These are phyloP conservation scores for Litsea cubeba DNA, from an alignment of 164 flowering plant species.

Conservation along the genomic window DNA sequence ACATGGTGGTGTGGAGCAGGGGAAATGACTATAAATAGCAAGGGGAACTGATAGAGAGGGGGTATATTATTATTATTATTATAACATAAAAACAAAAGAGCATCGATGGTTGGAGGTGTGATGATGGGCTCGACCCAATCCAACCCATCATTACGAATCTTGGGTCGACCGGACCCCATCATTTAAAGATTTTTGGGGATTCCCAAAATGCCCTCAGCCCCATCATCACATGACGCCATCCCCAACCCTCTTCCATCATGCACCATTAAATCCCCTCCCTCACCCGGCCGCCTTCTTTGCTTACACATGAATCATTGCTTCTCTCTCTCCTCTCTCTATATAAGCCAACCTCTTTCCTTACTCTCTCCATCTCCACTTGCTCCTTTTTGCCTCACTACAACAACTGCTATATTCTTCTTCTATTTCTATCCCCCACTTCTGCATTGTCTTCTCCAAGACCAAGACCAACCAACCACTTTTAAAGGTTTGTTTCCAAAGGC, in stretches of 20 bases:
- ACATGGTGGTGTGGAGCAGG: too few species aligned
- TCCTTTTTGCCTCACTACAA: too few species aligned
- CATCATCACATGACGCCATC: conserved; percentile 70
- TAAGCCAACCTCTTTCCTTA: background rate
- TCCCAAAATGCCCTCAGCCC: conserved; percentile 8
- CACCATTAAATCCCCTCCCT: conserved; percentile 44
- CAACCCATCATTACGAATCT: conserved; percentile 94
- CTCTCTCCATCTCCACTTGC: background rate
- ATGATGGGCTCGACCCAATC: conserved; percentile 74
- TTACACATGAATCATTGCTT: conserved; percentile 49
- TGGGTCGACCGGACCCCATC: conserved; percentile 60
- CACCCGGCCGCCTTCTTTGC: conserved; percentile 43
- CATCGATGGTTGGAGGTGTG: conserved; percentile 16
- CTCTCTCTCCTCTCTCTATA: background rate
- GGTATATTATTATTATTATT: too few species aligned
- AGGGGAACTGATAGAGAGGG: too few species aligned
- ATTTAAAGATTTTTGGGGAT: conserved; percentile 29
- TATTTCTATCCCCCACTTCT: background rate
- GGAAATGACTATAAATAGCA: too few species aligned
- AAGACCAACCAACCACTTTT: background rate
- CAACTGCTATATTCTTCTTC: background rate
- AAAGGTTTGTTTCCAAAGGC: background rate
- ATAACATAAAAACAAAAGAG: background rate
- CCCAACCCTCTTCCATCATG: conserved; percentile 22
- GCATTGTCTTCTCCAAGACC: background rate